Base-by-base conservation (phyloP, 306 rosid genomes). In the Corylus heterophylla region DNA sequence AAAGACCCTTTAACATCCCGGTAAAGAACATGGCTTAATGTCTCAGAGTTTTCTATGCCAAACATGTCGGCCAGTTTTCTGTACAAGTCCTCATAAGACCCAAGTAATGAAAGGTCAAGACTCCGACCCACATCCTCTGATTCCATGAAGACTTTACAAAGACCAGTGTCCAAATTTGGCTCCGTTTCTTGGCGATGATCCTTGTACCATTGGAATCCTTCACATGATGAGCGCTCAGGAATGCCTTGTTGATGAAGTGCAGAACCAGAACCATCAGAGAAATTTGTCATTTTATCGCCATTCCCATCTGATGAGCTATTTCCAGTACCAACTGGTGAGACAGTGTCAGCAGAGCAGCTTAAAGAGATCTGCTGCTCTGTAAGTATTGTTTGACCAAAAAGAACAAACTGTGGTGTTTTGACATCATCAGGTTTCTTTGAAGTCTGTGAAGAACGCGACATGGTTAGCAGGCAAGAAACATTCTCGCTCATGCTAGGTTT, bases 121-220 rank as follows among this genome's bases (percentile, higher is more conserved):
- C 92, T 88, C 71, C 93, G 91, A 42, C 99, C 97, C 10, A 93
- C 87, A 11, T 90, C 90, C 77, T 91, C 92, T 0, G 92, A 90
- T 63, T 91, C 96, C 90, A 90, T 86, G 55, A 91, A 87, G 71
- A 91, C 88, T 81, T 93, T 89, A 80, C 97, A 92, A 81, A 91
- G 97, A 73, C 88, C 93, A 0, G 84, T 84, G 69, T 92, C 97
- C 78, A 87, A 71, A 80, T 84, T 76, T 2, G 79, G 70, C 63
- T 88, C 90, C 2, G 80, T 82, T 84, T 91, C 94, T 68, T 78
- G 87, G 59, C 74, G 74, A 73, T 78, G 80, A 69, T 84, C 88
- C 82, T 79, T 89, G 16, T 78, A 75, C 92, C 96, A 82, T 5
- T 74, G 93, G 81, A 79, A 81, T 66, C 90, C 86, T 69, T 89